phyloP scores from a whole-genome alignment of 257 asterid genomes.

The Linderniella brevidens region DNA sequence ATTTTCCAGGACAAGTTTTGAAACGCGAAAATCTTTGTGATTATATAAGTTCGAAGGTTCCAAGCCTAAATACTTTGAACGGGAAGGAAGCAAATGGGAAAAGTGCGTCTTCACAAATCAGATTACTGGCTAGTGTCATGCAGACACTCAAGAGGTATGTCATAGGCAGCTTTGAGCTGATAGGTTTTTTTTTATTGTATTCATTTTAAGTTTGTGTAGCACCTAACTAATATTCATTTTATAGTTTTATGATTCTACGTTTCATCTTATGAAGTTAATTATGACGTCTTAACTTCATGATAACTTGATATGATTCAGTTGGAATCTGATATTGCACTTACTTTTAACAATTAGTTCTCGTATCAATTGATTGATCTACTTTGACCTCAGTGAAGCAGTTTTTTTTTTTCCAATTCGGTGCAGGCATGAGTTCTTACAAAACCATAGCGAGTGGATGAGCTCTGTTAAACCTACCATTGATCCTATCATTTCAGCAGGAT shows the following conservation, averaged over 20 bases:
- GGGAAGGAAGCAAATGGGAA: conserved; percentile 39
- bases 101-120: conserved; percentile 25
- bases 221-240: neutral
- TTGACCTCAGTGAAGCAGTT: conserved; percentile 1
- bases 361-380: too few species aligned
- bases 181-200: too few species aligned
- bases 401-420: conserved; percentile 11
- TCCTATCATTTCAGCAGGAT: conserved; percentile 45
- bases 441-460: conserved; percentile 70
- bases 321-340: too few species aligned
- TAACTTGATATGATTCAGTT: too few species aligned
- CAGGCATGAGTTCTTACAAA: conserved; percentile 74
- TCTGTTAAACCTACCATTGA: conserved; percentile 49
- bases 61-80: conserved; percentile 45
- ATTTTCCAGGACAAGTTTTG: conserved; percentile 74
- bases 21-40: conserved; percentile 67
- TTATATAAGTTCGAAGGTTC: conserved; percentile 58
- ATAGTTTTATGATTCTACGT: too few species aligned
- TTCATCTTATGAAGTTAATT: too few species aligned
- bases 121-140: conserved; percentile 44
- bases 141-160: conserved; percentile 66
- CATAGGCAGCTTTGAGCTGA: neutral
- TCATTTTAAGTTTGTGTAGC: too few species aligned
- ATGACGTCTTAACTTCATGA: too few species aligned
- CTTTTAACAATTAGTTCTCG: too few species aligned